Percentiles rank a stretch among this genome's conserved stretches.
These are phyloP conservation scores for Hanseniaspora gamundiae DNA, from an alignment of 1,139 yeast species.

Conservation along the genomic window DNA sequence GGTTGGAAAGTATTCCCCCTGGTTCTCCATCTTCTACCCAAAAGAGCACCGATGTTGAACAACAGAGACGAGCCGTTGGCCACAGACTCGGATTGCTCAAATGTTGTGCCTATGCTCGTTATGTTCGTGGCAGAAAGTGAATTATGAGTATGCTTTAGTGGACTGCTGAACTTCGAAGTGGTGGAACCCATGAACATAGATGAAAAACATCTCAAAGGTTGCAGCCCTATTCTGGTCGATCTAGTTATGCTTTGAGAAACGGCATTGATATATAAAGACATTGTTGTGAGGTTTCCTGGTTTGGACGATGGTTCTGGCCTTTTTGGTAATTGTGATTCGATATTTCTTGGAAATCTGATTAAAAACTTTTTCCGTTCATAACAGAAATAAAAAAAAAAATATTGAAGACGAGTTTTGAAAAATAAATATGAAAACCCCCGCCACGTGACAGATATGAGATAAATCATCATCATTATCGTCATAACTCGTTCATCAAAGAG, in stretches of 20 bases:
- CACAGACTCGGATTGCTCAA: slow-evolving; percentile 3
- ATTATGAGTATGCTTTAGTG: slow-evolving; percentile 10
- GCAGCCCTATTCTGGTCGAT: neutral
- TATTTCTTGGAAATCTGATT: too few species aligned
- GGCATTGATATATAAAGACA: neutral
- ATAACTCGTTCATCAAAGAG: neutral
- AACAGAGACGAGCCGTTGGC: slow-evolving; percentile 5
- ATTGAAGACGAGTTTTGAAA: neutral
- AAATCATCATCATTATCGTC: neutral
- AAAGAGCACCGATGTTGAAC: slow-evolving; percentile 13
- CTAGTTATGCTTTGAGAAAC: neutral
- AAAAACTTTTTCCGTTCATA: too few species aligned
- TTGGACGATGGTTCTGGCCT: too few species aligned
- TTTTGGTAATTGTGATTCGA: too few species aligned
- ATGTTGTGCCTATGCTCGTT: slow-evolving; percentile 10
- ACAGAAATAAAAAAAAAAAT: too few species aligned
- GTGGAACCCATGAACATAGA: slow-evolving; percentile 17
- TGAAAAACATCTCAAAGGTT: slow-evolving; percentile 15
- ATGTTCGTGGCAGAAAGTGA: slow-evolving; percentile 5
- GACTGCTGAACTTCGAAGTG: slow-evolving; percentile 13
- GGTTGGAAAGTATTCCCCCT: slow-evolving; percentile 96
- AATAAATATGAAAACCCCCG: neutral
- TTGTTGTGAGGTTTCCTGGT: neutral
- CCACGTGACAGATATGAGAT: neutral
- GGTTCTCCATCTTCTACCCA: slow-evolving; percentile 62